A percentile compares a stretch with the other conserved stretches of the same genome.
phyloP scores from a whole-genome alignment of 2,329 filamentous ascomycete species.

The Dothiorella sarmentorum region DNA sequence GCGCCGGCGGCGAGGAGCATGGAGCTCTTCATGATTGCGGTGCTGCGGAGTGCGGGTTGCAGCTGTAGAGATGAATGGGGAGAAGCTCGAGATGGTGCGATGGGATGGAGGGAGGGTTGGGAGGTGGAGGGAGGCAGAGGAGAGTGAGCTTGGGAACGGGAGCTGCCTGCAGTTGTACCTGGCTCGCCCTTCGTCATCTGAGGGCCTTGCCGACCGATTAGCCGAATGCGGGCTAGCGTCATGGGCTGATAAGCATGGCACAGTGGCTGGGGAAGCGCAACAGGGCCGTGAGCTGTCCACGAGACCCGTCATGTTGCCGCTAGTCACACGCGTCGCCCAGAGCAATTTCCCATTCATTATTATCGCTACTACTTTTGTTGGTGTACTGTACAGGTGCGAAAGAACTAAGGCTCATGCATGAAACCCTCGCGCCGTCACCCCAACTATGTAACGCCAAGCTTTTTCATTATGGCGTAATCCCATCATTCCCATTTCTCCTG shows the following conservation, averaged over 20 bases:
- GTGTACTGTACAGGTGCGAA: too few species aligned
- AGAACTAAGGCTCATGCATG: too few species aligned
- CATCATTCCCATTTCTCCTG: neutral
- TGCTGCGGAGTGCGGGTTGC: neutral
- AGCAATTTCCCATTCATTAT: neutral
- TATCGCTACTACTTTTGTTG: neutral
- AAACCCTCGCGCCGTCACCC: too few species aligned
- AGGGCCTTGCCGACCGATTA: constrained; percentile 4
- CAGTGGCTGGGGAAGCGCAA: constrained; percentile 12
- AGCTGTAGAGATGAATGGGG: neutral
- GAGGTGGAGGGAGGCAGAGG: neutral
- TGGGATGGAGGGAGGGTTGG: neutral
- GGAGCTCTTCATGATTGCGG: constrained; percentile 72
- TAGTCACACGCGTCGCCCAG: neutral
- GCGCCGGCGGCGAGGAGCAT: constrained; percentile 73
- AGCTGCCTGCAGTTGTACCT: constrained; percentile 16
- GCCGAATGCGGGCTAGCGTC: neutral
- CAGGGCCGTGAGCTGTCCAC: constrained; percentile 10
- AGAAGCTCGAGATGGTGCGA: neutral
- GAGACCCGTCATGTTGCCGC: constrained; percentile 9
- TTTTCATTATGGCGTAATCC: too few species aligned
- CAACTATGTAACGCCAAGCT: too few species aligned
- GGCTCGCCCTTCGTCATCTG: constrained; percentile 17
- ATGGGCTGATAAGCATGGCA: neutral
- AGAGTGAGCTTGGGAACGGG: neutral